Conservation (phyloP, 148 eudicot species). For the Rhododendron henanense region DNA sequence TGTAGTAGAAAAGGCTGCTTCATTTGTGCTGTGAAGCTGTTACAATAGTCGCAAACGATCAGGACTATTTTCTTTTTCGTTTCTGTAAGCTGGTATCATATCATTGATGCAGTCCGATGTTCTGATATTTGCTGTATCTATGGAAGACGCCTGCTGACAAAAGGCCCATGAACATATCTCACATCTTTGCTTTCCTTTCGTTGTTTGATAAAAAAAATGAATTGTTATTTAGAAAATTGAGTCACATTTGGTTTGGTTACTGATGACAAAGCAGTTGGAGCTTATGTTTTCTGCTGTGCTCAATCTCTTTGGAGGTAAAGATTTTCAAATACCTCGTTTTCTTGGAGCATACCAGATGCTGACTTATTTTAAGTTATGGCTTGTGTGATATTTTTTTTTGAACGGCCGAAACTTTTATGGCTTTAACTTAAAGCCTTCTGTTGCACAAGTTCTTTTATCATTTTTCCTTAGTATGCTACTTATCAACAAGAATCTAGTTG, state of each 20-base stretch:
- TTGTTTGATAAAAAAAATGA: not conserved
- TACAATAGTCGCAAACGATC: not conserved
- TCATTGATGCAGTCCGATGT: not conserved
- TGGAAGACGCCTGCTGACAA: not conserved
- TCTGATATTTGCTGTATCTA: not conserved
- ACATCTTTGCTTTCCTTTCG: not conserved
- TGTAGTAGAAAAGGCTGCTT: not conserved
- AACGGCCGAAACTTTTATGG: not conserved
- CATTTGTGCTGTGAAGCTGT: not conserved
- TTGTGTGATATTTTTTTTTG: not conserved
- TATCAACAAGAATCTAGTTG: not conserved
- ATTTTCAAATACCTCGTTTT: not conserved
- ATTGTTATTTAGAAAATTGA: not conserved
- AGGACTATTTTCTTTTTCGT: not conserved
- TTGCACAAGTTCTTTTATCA: not conserved
- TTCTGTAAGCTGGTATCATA: not conserved
- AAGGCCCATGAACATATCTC: not conserved
- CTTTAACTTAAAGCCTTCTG: not conserved
- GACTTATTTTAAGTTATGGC: not conserved
- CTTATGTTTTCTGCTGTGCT: not conserved
- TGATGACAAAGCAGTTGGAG: not conserved
- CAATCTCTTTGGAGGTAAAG: not conserved
- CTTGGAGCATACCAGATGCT: not conserved
- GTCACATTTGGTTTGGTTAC: not conserved
- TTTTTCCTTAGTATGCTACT: constrained; percentile 2